Conservation (phyloP, 495 filamentous ascomycete genomes). For the Talaromyces stipitatus region DNA sequence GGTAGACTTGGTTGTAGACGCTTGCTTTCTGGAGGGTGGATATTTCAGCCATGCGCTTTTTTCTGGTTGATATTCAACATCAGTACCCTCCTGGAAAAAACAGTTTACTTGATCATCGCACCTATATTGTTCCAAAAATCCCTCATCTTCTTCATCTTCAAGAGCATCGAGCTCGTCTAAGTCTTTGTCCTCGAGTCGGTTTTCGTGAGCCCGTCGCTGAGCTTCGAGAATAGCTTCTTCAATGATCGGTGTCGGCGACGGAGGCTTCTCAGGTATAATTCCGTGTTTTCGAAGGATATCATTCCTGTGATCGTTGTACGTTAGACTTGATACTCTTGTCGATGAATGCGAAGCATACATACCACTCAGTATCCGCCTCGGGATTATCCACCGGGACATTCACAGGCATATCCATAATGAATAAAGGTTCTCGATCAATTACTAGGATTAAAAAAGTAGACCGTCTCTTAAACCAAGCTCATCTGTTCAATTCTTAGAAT, state of each 20-base stretch:
- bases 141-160: conserved; percentile 92
- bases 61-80: conserved; percentile 28
- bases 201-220: conserved; percentile 72
- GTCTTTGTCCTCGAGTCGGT: conserved; percentile 86
- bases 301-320: conserved; percentile 55
- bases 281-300: conserved; percentile 96
- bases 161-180: conserved; percentile 88
- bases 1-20: conserved; percentile 83
- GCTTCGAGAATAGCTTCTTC: conserved; percentile 90
- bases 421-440: background rate
- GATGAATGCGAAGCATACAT: conserved; percentile 11
- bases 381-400: conserved; percentile 91
- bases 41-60: conserved; percentile 78
- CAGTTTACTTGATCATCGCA: conserved; percentile 8
- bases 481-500: background rate
- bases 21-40: conserved; percentile 63
- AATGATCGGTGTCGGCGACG: conserved; percentile 87
- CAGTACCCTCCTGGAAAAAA: background rate
- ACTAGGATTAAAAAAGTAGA: background rate
- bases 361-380: conserved; percentile 98
- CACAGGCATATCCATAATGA: conserved; percentile 63
- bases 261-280: conserved; percentile 91
- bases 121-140: conserved; percentile 81
- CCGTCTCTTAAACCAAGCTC: background rate
- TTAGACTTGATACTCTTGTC: conserved; percentile 9